Evolutionary conservation across 805 yeast species (phyloP), one percentile per base, ranked within the genome.

Genomic region (Candida qinlingensis): DNA sequence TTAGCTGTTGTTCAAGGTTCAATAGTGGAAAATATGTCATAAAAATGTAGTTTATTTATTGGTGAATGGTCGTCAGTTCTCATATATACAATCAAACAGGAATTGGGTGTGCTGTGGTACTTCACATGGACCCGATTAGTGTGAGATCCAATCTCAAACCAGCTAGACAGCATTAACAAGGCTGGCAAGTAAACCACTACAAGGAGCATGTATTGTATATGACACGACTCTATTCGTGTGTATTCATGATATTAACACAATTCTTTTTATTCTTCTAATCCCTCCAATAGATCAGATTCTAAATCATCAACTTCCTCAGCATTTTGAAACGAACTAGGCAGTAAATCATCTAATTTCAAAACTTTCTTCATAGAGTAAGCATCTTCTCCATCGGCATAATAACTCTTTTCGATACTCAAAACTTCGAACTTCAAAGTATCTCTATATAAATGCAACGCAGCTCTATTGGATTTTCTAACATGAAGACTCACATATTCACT

Each of bases 381-480:
- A 68, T 94, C 97, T 68, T 94, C 99, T 33, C 96, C 96, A 67
- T 94, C 97, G 46, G 91, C 97, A 61, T 94, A 94, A 66, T 94
- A 94, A n/a, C 85, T 77, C 54, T 80, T 84, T 59, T 90, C 97
- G 50, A 94, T 81, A 39, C 83, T 79, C 49, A 85, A 73, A 39
- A 88, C 94, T 64, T 85, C 91, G 64, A 94, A 94, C 52, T 78
- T 71, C 53, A 94, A 74, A 3, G 97, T 85, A 61, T 88, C 95
- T 62, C 85, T 76, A 70, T 94, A 94, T 54, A 94, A 74, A 68
- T 90, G 96, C 58, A 91, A 75, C 4, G 99, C 99, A 8, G 98
- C 98, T 60, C 88, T 71, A 69, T 94, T 94, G 38, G 96, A 85
- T 68, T 88, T 83, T 69, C 99, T 82, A 33, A 94, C 99, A 63